Base-by-base conservation (phyloP, 208 protist genomes). In the Spongospora subterranea region DNA sequence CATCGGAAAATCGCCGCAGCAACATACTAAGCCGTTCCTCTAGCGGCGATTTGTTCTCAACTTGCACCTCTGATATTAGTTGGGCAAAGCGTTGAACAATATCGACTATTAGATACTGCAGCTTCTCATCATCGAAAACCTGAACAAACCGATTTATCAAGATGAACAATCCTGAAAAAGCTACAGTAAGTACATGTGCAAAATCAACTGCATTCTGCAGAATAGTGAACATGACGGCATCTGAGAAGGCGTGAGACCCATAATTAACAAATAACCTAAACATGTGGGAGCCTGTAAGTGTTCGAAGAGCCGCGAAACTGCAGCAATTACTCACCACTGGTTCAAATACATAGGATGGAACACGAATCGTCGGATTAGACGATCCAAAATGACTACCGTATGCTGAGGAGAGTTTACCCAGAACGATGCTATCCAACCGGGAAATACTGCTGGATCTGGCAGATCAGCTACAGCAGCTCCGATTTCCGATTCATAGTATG, bases 181-280 rank as follows among this genome's bases (percentile, higher is more conserved):
- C 24, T 24, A 60, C 6, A 6, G 13, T 60, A 60, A 24, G 50
- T 29, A 60, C 50, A 6, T 60, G 50, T 35, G 17, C 71, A n/a
- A 35, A 82, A 82, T 82, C 71, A n/a, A 82, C 35, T 6, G 71
- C 71, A 43, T 82, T 82, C 6, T 82, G 71, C 71, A 82, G 71
- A 82, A 82, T 6, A n/a, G 6, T 45, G 71, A 82, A 82, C n/a
- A 82, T 20, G 50, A 6, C 50, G 50, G 6, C 6, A 60, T 60
- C 50, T 6, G 50, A 24, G 13, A 60, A 29, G 50, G 13, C 24
- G 50, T 6, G 6, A 60, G 50, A 60, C 6, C 50, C 50, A 60
- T 60, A 60, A 60, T 29, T 24, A 60, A 24, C 6, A 24, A 60
- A 60, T 24, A 60, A 6, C 50, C 50, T 60, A 29, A 6, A 24